phyloP scores from a whole-genome alignment of 148 eudicot genomes.

The Polygonum maritimum region DNA sequence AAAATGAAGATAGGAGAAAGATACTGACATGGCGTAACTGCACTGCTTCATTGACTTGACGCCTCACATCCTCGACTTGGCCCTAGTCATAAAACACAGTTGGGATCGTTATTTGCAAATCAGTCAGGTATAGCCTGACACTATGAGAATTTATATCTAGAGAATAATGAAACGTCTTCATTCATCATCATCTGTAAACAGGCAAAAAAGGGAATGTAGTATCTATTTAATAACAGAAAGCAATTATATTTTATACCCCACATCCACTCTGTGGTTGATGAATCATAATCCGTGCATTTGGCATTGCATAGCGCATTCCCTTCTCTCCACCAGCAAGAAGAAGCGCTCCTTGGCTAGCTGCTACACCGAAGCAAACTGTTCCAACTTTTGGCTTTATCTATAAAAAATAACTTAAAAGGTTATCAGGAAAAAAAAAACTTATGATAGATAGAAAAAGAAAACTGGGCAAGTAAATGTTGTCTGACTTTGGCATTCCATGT shows the following conservation, averaged over 20 bases:
- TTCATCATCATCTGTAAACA: not conserved
- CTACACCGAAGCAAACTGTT: conserved; percentile 88
- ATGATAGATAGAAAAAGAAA: not conserved
- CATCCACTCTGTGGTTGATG: conserved; percentile 81
- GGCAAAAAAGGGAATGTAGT: not conserved
- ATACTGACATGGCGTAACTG: conserved; percentile 72
- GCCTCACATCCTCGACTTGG: conserved; percentile 61
- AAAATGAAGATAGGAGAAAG: conserved; percentile 10
- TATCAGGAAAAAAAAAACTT: not conserved
- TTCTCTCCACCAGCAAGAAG: conserved; percentile 98
- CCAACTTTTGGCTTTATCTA: conserved; percentile 98
- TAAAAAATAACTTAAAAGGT: not conserved
- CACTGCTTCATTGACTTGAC: conserved; percentile 81
- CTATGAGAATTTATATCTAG: not conserved
- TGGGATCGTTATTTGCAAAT: not conserved
- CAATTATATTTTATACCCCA: conserved; percentile 48
- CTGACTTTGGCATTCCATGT: not conserved
- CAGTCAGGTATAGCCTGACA: not conserved
- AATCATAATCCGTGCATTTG: conserved; percentile 89
- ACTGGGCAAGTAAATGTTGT: not conserved
- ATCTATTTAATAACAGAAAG: conserved; percentile 3
- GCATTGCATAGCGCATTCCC: conserved; percentile 98
- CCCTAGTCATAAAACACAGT: conserved; percentile 31
- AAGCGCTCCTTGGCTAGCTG: conserved; percentile 86
- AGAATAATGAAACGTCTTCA: not conserved